Base-by-base conservation (phyloP, 495 filamentous ascomycete species). In the Filosporella fistucella region DNA sequence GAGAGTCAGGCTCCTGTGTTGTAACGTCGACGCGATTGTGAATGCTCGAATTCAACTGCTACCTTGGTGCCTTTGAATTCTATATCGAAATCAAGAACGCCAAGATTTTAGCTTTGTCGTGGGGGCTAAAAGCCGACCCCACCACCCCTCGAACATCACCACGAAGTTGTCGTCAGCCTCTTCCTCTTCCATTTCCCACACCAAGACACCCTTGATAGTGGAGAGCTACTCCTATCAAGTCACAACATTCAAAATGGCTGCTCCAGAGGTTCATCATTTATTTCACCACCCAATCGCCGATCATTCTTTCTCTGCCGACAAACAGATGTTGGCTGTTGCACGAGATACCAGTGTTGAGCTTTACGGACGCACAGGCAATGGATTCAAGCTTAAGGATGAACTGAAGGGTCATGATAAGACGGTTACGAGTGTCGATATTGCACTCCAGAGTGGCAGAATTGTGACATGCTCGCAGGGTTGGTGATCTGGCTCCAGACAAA, bases 201-300 rank as follows among this genome's bases (percentile, higher is more conserved):
- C 45, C 14, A 49, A 45, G 26, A 24, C 12, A 33, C 42, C 49
- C 38, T 76, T 78, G 88, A 80, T 95, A 96, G 93, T 98, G 84
- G 93, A 98, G 94, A 95, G 91, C 79, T 86, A 80, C 91, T 98
- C 93, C 93, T 96, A 91, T 88, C 88, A 67, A 66, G 49, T 12
- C 45, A 20, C 20, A 45, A 41, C 37, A 42, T 23, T 32, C 12
- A 29, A 37, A 57, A 97, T 96, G 91, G 74, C 86, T 36, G 57
- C 82, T 49, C 87, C 91, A 47, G 88, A 97, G 70, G 85, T 91
- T 41, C 88, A 98, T 67, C 93, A 96, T 61, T 87, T 98, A 45
- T 97, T 97, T 70, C 89, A 98, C 68, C 80, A 86, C 51, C 89
- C 91, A 54, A 96, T 98, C 60, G 86, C 91, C 32, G 93, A 98